These are phyloP conservation scores for Fonsecaea pugnacius DNA, from an alignment of 2,329 filamentous ascomycete genomes.

Conservation along the genomic window DNA sequence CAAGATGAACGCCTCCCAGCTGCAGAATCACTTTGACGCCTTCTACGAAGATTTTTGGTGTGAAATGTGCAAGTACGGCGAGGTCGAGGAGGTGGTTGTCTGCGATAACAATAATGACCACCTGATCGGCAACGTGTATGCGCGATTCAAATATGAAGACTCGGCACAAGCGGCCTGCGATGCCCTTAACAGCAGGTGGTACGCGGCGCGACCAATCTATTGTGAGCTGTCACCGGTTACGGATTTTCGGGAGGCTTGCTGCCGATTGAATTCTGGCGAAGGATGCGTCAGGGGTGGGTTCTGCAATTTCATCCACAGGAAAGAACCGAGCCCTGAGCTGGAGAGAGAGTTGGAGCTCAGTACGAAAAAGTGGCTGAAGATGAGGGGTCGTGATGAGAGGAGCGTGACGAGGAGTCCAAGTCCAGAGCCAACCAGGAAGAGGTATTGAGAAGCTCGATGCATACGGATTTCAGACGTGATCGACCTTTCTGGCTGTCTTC, in stretches of 20 bases:
- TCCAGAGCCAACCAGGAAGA: slow-evolving; percentile 77
- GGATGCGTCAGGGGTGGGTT: slow-evolving; percentile 95
- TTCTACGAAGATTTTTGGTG: slow-evolving; percentile 99
- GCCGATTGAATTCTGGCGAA: slow-evolving; percentile 89
- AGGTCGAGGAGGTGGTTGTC: slow-evolving; percentile 95
- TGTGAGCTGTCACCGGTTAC: slow-evolving; percentile 97
- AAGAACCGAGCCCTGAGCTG: slow-evolving; percentile 87
- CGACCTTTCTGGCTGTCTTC: neutral
- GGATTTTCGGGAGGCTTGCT: slow-evolving; percentile 97
- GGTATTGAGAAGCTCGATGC: slow-evolving; percentile 48
- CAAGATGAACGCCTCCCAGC: slow-evolving; percentile 93
- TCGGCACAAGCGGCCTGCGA: slow-evolving; percentile 92
- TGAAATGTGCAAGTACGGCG: slow-evolving; percentile 98
- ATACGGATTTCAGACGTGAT: neutral
- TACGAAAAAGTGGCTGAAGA: slow-evolving; percentile 95
- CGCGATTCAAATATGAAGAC: slow-evolving; percentile 99
- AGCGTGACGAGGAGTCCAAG: slow-evolving; percentile 82
- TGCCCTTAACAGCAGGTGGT: slow-evolving; percentile 92
- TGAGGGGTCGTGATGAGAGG: slow-evolving; percentile 79
- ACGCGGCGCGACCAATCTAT: slow-evolving; percentile 95
- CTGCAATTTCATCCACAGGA: slow-evolving; percentile 99
- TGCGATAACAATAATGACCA: slow-evolving; percentile 99
- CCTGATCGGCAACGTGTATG: slow-evolving; percentile 98
- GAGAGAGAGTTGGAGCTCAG: slow-evolving; percentile 83
- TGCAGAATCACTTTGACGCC: slow-evolving; percentile 99